Conservation (phyloP, 2,329 filamentous ascomycete species). For the Paraphaeosphaeria minitans region DNA sequence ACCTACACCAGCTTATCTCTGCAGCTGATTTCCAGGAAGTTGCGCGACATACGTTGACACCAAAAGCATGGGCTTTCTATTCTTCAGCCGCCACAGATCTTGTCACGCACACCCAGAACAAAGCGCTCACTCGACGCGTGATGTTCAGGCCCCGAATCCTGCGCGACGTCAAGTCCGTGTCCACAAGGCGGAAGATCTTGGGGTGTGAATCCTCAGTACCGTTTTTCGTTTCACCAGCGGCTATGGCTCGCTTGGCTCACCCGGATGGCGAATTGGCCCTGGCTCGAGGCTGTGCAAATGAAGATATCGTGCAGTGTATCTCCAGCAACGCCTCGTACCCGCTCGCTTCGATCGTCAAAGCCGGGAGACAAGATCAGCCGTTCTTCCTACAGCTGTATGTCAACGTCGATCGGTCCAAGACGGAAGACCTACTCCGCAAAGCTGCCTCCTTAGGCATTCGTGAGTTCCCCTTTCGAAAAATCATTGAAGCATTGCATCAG, state of each 20-base stretch:
- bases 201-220: conserved; percentile 26
- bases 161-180: conserved; percentile 41
- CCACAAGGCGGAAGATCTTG: conserved; percentile 25
- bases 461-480: neutral
- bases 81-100: conserved; percentile 58
- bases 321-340: conserved; percentile 35
- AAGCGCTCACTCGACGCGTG: conserved; percentile 51
- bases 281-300: conserved; percentile 30
- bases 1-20: conserved; percentile 45
- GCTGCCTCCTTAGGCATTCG: neutral
- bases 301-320: conserved; percentile 36
- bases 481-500: conserved; percentile 11
- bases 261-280: conserved; percentile 37
- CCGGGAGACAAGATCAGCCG: conserved; percentile 11
- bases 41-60: conserved; percentile 42
- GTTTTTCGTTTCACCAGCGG: conserved; percentile 39
- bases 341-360: conserved; percentile 26
- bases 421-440: conserved; percentile 16
- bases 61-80: conserved; percentile 54
- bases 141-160: conserved; percentile 55
- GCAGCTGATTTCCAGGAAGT: conserved; percentile 52
- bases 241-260: conserved; percentile 35
- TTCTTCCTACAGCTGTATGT: conserved; percentile 39
- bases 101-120: conserved; percentile 53
- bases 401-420: conserved; percentile 21